Conservation (phyloP, 345 rosid species). For the Noccaea caerulescens region DNA sequence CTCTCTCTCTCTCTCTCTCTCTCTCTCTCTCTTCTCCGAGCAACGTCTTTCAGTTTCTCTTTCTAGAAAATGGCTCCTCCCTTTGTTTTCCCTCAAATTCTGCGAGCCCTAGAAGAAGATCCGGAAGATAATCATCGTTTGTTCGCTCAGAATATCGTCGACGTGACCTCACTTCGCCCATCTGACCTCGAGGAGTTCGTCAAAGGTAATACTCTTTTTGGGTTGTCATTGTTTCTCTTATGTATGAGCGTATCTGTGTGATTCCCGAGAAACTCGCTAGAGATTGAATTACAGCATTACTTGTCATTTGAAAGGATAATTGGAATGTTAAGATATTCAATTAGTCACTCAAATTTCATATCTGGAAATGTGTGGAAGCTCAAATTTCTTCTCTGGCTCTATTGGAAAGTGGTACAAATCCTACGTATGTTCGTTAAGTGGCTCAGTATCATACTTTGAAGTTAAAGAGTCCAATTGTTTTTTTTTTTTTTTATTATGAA, state of each 20-base stretch:
- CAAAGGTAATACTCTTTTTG: conserved; percentile 60
- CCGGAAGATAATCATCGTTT: conserved; percentile 56
- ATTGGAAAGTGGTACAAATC: background rate
- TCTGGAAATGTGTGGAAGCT: background rate
- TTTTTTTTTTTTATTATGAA: background rate
- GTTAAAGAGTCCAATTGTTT: background rate
- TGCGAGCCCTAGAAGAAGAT: conserved; percentile 69
- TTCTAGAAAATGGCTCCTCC: conserved; percentile 67
- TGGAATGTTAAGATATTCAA: background rate
- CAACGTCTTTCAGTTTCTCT: conserved; percentile 36
- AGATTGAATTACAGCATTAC: background rate
- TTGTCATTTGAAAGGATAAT: background rate
- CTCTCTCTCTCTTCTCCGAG: conserved; percentile 30
- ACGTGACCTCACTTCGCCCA: conserved; percentile 61
- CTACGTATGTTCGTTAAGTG: background rate
- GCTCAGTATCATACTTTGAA: background rate
- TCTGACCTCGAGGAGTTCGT: conserved; percentile 83
- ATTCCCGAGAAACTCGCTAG: background rate
- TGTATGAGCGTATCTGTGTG: background rate
- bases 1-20: background rate
- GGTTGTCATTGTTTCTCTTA: background rate
- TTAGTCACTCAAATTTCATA: background rate
- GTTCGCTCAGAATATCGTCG: conserved; percentile 59
- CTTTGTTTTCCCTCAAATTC: conserved; percentile 72
- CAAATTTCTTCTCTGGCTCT: background rate